A percentile compares a stretch with the other conserved stretches of the same genome.
These are phyloP conservation scores for Crithidia mellificae DNA, from an alignment of 208 protist genomes.

Conservation along the genomic window DNA sequence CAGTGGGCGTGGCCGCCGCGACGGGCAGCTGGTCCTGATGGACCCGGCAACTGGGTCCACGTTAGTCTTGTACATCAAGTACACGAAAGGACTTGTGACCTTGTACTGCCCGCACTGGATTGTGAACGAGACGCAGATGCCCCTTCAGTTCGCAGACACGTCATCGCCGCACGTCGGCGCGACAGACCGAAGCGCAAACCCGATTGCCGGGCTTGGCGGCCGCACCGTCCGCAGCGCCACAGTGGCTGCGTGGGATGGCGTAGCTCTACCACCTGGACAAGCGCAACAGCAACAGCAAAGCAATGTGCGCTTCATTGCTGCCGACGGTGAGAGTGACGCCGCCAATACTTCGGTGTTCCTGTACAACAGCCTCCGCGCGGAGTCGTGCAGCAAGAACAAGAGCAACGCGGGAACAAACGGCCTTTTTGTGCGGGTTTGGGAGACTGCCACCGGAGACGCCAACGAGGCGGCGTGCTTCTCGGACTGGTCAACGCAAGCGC, in stretches of 20 bases:
- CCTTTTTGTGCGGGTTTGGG: constrained; percentile 32
- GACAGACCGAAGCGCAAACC: constrained; percentile 8
- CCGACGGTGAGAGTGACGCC: not conserved
- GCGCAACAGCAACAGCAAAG: not conserved
- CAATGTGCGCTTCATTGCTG: not conserved
- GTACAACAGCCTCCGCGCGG: constrained; percentile 45
- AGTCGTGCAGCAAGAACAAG: constrained; percentile 19
- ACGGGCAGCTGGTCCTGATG: constrained; percentile 32
- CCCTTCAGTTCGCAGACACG: constrained; percentile 50
- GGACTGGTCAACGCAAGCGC: constrained; percentile 46
- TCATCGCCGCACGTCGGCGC: constrained; percentile 4
- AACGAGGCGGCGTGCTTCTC: constrained; percentile 39
- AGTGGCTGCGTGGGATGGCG: constrained; percentile 4
- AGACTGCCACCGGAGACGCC: not conserved
- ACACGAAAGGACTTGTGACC: constrained; percentile 36
- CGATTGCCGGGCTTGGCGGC: constrained; percentile 23
- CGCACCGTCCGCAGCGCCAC: constrained; percentile 26
- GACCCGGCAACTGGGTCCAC: constrained; percentile 37
- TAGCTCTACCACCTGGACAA: not conserved
- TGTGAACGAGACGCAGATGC: constrained; percentile 54
- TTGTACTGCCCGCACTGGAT: constrained; percentile 70
- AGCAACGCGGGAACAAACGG: constrained; percentile 16
- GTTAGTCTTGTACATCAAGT: constrained; percentile 54
- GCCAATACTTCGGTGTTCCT: constrained; percentile 26
- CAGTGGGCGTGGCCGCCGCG: constrained; percentile 13